These are phyloP conservation scores for Globisporangium recalcitrans DNA, from an alignment of 352 stramenopile species.

Conservation along the genomic window DNA sequence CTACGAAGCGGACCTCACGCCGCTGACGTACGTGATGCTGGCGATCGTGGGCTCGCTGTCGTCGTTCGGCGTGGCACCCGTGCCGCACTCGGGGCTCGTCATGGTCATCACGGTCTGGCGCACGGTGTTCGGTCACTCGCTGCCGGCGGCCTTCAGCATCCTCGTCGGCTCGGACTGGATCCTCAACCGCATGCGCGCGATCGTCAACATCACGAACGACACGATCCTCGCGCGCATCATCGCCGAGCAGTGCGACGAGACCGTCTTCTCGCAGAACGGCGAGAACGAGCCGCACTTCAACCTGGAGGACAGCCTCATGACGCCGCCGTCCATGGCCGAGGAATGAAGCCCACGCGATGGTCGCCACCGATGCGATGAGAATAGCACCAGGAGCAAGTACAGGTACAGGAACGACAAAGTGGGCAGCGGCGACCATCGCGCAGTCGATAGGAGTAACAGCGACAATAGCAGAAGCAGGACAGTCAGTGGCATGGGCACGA, in stretches of 20 bases:
- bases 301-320: constrained; percentile 13
- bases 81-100: constrained; percentile 66
- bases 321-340: constrained; percentile 5
- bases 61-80: constrained; percentile 64
- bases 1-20: constrained; percentile 45
- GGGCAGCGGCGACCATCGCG: not conserved
- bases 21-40: constrained; percentile 56
- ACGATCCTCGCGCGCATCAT: constrained; percentile 77
- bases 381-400: not conserved
- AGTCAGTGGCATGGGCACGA: not conserved
- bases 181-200: constrained; percentile 59
- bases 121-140: constrained; percentile 52
- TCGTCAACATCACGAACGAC: constrained; percentile 84
- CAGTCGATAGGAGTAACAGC: not conserved
- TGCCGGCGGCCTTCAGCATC: constrained; percentile 62
- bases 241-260: constrained; percentile 65
- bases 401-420: not conserved
- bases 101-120: constrained; percentile 79
- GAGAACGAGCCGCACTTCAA: constrained; percentile 5
- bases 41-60: constrained; percentile 58
- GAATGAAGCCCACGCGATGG: constrained; percentile 15
- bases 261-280: constrained; percentile 10
- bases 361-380: constrained; percentile 18
- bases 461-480: not conserved
- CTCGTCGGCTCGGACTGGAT: constrained; percentile 71